Conservation (phyloP, 83 land plant species). For the Larix sibirica region DNA sequence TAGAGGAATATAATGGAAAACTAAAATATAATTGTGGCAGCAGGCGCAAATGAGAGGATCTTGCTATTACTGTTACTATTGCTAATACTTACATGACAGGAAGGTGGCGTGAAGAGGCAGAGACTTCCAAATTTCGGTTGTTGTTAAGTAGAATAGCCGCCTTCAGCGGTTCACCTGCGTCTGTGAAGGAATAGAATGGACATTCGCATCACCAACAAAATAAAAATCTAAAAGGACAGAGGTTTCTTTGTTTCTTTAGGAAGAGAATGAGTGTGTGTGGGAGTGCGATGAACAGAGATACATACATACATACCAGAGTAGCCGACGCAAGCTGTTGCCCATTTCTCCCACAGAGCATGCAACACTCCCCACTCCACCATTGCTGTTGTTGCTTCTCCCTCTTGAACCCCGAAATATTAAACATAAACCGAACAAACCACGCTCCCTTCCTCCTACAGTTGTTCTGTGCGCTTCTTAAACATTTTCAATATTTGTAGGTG, state of each 20-base stretch:
- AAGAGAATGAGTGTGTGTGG: neutral
- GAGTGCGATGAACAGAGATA: neutral
- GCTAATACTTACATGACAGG: neutral
- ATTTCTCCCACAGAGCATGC: constrained; percentile 14
- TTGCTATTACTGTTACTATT: too few relatives aligned
- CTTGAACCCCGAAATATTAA: too few relatives aligned
- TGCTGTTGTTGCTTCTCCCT: too few relatives aligned
- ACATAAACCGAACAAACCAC: too few relatives aligned
- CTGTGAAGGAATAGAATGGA: neutral
- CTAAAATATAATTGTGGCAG: too few relatives aligned
- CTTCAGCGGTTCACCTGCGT: constrained; percentile 11
- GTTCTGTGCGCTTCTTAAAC: too few relatives aligned
- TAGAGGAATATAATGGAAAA: too few relatives aligned
- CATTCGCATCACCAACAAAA: too few relatives aligned
- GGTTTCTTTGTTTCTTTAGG: neutral
- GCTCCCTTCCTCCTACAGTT: too few relatives aligned
- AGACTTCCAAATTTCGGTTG: neutral
- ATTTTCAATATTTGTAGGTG: too few relatives aligned
- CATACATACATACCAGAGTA: constrained; percentile 3
- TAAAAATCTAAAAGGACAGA: too few relatives aligned
- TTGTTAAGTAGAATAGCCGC: constrained; percentile 11
- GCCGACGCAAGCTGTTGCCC: constrained; percentile 13
- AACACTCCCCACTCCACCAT: constrained; percentile 9
- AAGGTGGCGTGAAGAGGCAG: constrained; percentile 10
- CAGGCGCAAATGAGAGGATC: too few relatives aligned